Evolutionary conservation across 83 land plant genomes (phyloP).

Genomic region (Picea abies): DNA sequence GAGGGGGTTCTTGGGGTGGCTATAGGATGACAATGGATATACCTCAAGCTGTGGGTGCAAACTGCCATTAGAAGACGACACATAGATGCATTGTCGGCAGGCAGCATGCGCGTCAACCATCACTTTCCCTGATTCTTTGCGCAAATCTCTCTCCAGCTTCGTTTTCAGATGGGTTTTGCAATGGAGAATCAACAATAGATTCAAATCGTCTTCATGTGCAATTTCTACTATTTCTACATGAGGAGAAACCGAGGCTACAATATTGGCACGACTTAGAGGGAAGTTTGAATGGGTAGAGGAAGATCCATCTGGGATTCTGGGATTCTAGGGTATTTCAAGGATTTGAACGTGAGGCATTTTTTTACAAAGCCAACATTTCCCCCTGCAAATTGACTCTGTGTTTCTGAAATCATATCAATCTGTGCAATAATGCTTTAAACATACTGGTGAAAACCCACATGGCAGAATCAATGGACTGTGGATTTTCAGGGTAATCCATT

Average conservation of each 20-base stretch:
- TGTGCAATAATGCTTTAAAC: neutral
- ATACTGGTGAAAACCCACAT: neutral
- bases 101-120: neutral
- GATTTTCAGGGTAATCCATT: neutral
- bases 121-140: neutral
- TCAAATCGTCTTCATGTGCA: neutral
- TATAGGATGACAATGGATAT: no score
- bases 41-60: no score
- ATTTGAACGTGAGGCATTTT: neutral
- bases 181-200: neutral
- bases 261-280: constrained; percentile 62
- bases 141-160: constrained; percentile 5
- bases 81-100: no score
- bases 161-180: neutral
- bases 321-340: neutral
- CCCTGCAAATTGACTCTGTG: no score
- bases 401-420: neutral
- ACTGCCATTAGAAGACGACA: no score
- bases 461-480: neutral
- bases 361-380: neutral
- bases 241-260: constrained; percentile 11
- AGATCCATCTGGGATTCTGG: neutral
- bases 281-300: constrained; percentile 52
- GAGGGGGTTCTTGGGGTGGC: no score
- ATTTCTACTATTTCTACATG: no score